Conservation (phyloP, 2,329 filamentous ascomycete species). For the Tolypocladium amazonense region DNA sequence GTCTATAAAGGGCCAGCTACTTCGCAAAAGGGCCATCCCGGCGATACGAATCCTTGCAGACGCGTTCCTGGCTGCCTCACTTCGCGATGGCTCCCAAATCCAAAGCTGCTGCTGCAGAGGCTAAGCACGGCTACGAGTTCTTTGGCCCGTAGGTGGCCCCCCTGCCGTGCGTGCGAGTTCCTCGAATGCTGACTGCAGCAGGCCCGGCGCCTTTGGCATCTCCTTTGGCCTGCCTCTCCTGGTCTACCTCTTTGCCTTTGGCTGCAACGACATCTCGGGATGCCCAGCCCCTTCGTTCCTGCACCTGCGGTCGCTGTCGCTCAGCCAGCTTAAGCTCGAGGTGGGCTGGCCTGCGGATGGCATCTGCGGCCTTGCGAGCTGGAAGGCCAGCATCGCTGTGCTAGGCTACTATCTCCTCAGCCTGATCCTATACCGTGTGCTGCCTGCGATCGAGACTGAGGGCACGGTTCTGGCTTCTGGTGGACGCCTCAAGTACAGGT, state of each 20-base stretch:
- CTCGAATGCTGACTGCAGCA: slow-evolving; percentile 20
- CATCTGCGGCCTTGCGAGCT: slow-evolving; percentile 58
- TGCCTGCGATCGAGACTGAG: slow-evolving; percentile 63
- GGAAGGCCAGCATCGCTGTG: slow-evolving; percentile 57
- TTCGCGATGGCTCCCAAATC: slow-evolving; percentile 20
- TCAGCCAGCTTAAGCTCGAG: slow-evolving; percentile 66
- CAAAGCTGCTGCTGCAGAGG: slow-evolving; percentile 14
- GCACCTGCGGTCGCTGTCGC: slow-evolving; percentile 57
- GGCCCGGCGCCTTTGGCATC: slow-evolving; percentile 66
- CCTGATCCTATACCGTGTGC: slow-evolving; percentile 60
- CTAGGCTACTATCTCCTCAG: slow-evolving; percentile 71
- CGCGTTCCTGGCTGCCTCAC: neutral
- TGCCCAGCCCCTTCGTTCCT: slow-evolving; percentile 80
- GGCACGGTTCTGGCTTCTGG: slow-evolving; percentile 62
- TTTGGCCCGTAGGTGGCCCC: slow-evolving; percentile 34
- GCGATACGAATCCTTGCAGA: neutral
- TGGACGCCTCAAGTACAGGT: slow-evolving; percentile 69
- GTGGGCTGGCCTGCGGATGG: slow-evolving; percentile 72
- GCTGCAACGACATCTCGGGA: slow-evolving; percentile 86
- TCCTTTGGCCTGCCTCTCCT: slow-evolving; percentile 71
- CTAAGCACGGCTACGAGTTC: slow-evolving; percentile 39
- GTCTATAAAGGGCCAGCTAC: neutral
- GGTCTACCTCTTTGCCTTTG: slow-evolving; percentile 69
- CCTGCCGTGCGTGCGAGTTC: neutral
- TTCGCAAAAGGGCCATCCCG: neutral